Evolutionary conservation across 768 basidiomycete genomes (phyloP).

Genomic region (Leucogyrophana mollusca): DNA sequence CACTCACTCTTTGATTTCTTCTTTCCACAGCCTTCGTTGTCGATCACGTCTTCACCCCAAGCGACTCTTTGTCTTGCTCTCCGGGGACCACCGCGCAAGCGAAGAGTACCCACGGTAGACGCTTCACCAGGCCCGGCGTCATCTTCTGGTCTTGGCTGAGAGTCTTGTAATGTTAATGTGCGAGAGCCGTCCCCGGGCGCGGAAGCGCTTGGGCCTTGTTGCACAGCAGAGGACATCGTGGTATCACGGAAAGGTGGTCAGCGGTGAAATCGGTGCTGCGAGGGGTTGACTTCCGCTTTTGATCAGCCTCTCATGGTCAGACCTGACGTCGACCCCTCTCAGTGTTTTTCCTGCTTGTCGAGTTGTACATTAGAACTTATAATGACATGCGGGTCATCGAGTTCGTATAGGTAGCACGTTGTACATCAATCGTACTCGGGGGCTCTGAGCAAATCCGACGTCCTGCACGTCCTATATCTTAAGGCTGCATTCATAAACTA

Average conservation of each 20-base stretch:
- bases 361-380: too few relatives aligned
- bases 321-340: constrained; percentile 16
- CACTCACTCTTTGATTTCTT: constrained; percentile 92
- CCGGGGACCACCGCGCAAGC: constrained; percentile 53
- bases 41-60: constrained; percentile 84
- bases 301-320: constrained; percentile 19
- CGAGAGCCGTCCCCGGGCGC: constrained; percentile 53
- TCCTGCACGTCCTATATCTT: too few relatives aligned
- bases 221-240: constrained; percentile 23
- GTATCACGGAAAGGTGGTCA: background rate
- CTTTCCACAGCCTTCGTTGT: constrained; percentile 87
- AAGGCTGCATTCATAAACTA: too few relatives aligned
- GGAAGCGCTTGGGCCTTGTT: constrained; percentile 34
- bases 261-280: too few relatives aligned
- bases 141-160: constrained; percentile 30
- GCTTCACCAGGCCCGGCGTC: constrained; percentile 23
- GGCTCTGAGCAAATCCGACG: too few relatives aligned
- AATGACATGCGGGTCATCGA: too few relatives aligned
- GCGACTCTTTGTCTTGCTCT: constrained; percentile 57
- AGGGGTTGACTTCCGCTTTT: too few relatives aligned
- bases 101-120: constrained; percentile 47
- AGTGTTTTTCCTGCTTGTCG: too few relatives aligned
- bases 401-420: too few relatives aligned
- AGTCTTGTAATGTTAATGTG: constrained; percentile 45
- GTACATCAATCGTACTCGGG: too few relatives aligned